Base-by-base conservation (phyloP, 2,329 filamentous ascomycete genomes). In the Colletotrichum graminicola region DNA sequence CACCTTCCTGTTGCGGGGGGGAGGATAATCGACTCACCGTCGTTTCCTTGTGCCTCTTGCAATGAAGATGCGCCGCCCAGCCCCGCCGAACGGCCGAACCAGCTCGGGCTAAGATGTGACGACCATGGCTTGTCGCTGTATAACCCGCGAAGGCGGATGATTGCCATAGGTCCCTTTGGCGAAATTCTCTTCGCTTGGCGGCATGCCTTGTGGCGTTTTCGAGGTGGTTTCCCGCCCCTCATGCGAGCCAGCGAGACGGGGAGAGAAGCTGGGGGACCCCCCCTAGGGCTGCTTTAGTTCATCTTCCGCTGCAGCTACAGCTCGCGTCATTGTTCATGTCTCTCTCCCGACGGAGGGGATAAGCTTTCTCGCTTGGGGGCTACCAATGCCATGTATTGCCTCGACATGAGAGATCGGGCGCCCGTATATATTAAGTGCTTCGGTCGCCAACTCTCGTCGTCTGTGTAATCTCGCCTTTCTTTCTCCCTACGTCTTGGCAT, bases 121-220 rank as follows among this genome's bases (percentile, higher is more conserved):
- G 34, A 26, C 14, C 18, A 6, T 43, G 16, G 21, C 41, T 23
- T 49, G 59, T 12, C 26, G 39, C 5, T 36, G 47, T 51, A 26
- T 47, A 34, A n/a, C 45, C 59, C 43, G 39, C 16, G 34, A 18
- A 47, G 29, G 29, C 36, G 39, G 32, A n/a, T n/a, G 14, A 6
- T 14, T 32, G 32, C 36, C 26, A 39, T 51, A 43, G 65, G 56
- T 47, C 12, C 41, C 32, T 23, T 45, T 51, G 26, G n/a, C 29
- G 16, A 2, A 26, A 18, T 23, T 18, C 16, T 34, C 29, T 47
- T 52, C n/a, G 16, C 21, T 16, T n/a, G 45, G 10, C 54, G 32
- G 12, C 66, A 47, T n/a, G 49, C 43, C 5, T 23, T 29, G 62
- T 70, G 62, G 67, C 62, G 67, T 70, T 29, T 26, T 12, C 55